These are phyloP conservation scores for Serendipita sp. DNA, from an alignment of 768 basidiomycete genomes.

Conservation along the genomic window DNA sequence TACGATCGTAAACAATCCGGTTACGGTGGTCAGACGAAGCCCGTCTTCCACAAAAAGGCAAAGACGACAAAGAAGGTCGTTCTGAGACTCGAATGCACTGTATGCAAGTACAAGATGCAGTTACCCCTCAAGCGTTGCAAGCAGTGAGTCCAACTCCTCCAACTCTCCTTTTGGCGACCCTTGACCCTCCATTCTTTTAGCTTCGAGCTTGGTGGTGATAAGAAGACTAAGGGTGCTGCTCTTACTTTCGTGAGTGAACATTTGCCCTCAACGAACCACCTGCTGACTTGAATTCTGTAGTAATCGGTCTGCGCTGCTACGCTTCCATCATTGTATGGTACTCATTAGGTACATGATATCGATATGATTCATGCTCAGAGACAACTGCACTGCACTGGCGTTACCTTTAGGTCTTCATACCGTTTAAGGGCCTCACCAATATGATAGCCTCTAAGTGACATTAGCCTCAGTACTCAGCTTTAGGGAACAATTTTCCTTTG, in stretches of 20 bases:
- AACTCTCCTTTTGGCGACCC: background rate
- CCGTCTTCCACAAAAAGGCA: slow-evolving; percentile 99
- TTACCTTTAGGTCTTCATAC: too few species aligned
- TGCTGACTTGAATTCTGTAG: background rate
- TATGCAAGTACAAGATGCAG: slow-evolving; percentile 98
- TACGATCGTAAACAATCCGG: slow-evolving; percentile 98
- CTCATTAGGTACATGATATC: background rate
- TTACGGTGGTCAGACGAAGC: slow-evolving; percentile 99
- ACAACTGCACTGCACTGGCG: too few species aligned
- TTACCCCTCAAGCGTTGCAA: slow-evolving; percentile 96
- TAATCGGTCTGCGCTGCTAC: background rate
- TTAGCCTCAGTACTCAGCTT: too few species aligned
- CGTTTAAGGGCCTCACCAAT: too few species aligned
- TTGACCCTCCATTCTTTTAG: slow-evolving; percentile 23
- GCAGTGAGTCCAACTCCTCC: slow-evolving; percentile 47
- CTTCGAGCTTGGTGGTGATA: slow-evolving; percentile 99
- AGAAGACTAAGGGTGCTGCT: slow-evolving; percentile 97
- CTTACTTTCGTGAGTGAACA: slow-evolving; percentile 67
- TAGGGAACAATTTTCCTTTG: too few species aligned
- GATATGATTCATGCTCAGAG: background rate
- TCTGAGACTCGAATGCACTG: slow-evolving; percentile 89
- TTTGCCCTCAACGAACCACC: background rate
- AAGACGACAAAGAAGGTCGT: slow-evolving; percentile 99
- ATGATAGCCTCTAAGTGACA: too few species aligned
- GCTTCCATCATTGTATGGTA: background rate